Evolutionary conservation across 31 red algal species (phyloP), one percentile per base, ranked within the genome.

Genomic region (Endocladia muricata): DNA sequence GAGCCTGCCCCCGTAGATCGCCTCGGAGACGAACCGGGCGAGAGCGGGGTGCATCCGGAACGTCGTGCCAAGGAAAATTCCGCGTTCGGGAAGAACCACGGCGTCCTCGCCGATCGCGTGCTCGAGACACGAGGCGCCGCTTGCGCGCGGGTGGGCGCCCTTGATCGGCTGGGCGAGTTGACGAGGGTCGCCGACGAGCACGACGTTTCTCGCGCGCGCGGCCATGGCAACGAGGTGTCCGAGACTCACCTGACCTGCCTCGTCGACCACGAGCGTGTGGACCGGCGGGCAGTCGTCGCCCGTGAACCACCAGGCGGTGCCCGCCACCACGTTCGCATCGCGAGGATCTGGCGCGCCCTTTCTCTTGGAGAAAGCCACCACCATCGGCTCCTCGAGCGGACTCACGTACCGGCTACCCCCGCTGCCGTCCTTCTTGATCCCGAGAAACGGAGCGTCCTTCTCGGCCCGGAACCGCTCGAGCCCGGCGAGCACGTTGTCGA

Each of bases 401-500:
- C n/a, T n/a, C n/a, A n/a, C n/a, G n/a, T n/a, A n/a, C n/a, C n/a
- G n/a, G n/a, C n/a, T n/a, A n/a, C 33, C 35, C 15, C 73, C 68
- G 22, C 49, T 9, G 32, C 68, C 19, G n/a, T 78, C 74, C 33
- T 59, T 56, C 30, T 81, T 3, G 60, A 55, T 71, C 33, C 25
- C 60, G 62, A 75, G 66, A 41, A 67, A 67, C 0, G 47, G 47
- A 36, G 32, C 32, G 4, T 67, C 34, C 35, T 25, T 71, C 34
- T 60, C 30, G 15, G 74, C 22, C 8, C 74, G 74, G 34, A 62
- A 56, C 34, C n/a, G 22, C 31, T 78, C 77, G 19, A 70, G 71
- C 36, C 63, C 43, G 29, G 30, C 37, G 30, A 94, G 78, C 21
- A 89, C 37, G 40, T 94, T 88, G 47, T 94, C 91, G 28, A 94